Evolutionary conservation across 768 basidiomycete genomes (phyloP), one percentile per base, ranked within the genome.

Genomic region (Daedaleopsis sinensis): DNA sequence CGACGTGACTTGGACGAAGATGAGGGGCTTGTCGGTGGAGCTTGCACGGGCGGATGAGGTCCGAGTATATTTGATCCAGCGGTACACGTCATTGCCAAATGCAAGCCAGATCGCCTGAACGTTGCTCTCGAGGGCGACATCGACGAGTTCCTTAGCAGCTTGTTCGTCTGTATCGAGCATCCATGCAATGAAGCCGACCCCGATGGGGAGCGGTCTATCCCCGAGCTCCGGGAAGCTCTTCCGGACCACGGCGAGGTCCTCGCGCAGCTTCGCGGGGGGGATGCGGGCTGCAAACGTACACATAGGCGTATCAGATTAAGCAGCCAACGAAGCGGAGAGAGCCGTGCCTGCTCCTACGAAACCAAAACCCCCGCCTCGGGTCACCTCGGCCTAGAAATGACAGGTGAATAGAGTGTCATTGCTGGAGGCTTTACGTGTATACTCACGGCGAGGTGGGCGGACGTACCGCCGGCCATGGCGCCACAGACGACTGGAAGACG

Each of bases 151-250:
- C 35, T 77, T 67, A 7, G 81, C 78, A 44, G 71, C 64, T 7
- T 72, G 71, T 18, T 71, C 59, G 19, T 77, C 70, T 48, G 80
- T 74, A 53, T 93, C 90, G 16, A 93, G 79, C 62, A 80, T 79
- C 89, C 89, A 94, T 15, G 77, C 81, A 24, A 93, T 75, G 71
- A 86, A 90, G 13, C 91, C 91, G n/a, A 89, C 82, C 24, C 92
- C 92, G 61, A 94, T 77, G 9, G 83, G 85, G 35, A 80, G 76
- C 5, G 73, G 71, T 12, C 77, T 66, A 27, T 23, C 71, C 61
- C 50, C 43, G 21, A 49, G 57, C 12, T 58, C 64, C 5, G 59
- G 58, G 21, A 62, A 65, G 42, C 71, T 67, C 19, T 72, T 66
- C 11, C 84, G 84, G n/a, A 84, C 87, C 21, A 84, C 65, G 32